phyloP scores from a whole-genome alignment of 2,329 filamentous ascomycete genomes.

The Thermothelomyces thermophilus region DNA sequence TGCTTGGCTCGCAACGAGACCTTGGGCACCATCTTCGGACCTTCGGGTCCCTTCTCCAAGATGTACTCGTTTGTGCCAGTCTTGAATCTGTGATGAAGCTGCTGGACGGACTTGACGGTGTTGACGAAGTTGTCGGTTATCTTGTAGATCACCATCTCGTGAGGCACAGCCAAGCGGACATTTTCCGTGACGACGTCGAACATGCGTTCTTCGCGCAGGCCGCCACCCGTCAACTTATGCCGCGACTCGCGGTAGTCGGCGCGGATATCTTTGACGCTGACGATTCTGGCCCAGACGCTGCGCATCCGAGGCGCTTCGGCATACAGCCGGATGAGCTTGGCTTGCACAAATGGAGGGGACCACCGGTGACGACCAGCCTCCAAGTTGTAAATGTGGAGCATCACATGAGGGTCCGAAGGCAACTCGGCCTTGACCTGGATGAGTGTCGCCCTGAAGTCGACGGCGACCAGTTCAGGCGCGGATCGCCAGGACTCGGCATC shows the following conservation, averaged over 20 bases:
- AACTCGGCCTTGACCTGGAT: constrained; percentile 84
- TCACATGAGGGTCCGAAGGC: constrained; percentile 82
- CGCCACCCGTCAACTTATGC: constrained; percentile 55
- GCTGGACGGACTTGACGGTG: constrained; percentile 75
- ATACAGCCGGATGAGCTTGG: constrained; percentile 76
- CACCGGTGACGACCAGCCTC: constrained; percentile 82
- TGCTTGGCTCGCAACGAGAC: constrained; percentile 76
- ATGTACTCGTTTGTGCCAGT: constrained; percentile 86
- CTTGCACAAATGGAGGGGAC: constrained; percentile 73
- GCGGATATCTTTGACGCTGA: constrained; percentile 75
- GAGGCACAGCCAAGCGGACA: constrained; percentile 79
- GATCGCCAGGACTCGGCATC: constrained; percentile 31
- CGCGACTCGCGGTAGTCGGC: constrained; percentile 74
- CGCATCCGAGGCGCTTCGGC: constrained; percentile 79
- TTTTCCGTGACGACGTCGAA: constrained; percentile 81
- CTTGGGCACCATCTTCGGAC: constrained; percentile 78
- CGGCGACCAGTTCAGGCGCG: constrained; percentile 61
- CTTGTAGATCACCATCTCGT: constrained; percentile 81
- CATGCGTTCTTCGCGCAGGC: constrained; percentile 64
- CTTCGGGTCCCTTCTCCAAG: constrained; percentile 76
- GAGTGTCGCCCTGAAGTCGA: constrained; percentile 76
- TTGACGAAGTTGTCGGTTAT: constrained; percentile 94
- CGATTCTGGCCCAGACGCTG: constrained; percentile 75
- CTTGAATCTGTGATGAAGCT: constrained; percentile 88
- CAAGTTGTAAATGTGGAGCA: constrained; percentile 80